A percentile compares a stretch with the other conserved stretches of the same genome.
These are phyloP conservation scores for Naganishia kalamii DNA, from an alignment of 768 basidiomycete species.

Conservation along the genomic window DNA sequence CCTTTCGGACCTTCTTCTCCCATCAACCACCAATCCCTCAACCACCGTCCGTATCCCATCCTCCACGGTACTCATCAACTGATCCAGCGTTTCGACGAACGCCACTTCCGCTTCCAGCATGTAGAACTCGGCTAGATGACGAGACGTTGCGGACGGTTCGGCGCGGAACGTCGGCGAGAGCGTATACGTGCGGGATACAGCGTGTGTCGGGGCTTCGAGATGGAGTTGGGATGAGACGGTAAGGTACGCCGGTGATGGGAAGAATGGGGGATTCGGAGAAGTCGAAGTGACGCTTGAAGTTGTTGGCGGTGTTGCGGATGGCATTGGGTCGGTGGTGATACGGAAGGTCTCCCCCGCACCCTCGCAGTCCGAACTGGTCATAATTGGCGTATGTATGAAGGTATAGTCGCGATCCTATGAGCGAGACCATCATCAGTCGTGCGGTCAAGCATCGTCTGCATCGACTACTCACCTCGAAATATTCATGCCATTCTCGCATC, in stretches of 20 bases:
- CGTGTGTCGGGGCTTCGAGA: constrained; percentile 74
- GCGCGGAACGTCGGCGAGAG: constrained; percentile 91
- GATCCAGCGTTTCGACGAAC: constrained; percentile 52
- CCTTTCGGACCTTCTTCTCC: constrained; percentile 4
- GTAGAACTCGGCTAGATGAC: constrained; percentile 98
- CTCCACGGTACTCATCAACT: constrained; percentile 59
- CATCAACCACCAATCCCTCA: constrained; percentile 22
- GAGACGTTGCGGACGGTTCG: constrained; percentile 73
- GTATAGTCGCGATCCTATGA: constrained; percentile 67
- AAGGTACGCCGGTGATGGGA: constrained; percentile 56
- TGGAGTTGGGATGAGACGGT: constrained; percentile 96
- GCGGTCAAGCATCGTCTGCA: not conserved
- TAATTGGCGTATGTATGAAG: constrained; percentile 73
- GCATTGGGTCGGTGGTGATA: constrained; percentile 14
- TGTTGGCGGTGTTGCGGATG: not conserved
- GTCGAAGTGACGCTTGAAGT: constrained; percentile 10
- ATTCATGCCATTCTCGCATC: constrained; percentile 56
- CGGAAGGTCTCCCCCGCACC: constrained; percentile 90
- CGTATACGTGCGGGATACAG: constrained; percentile 79
- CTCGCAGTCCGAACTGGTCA: constrained; percentile 90
- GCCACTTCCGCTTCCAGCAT: constrained; percentile 97
- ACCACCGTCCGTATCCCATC: constrained; percentile 52
- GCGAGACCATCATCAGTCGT: not conserved
- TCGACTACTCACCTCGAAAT: constrained; percentile 61
- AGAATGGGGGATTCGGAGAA: constrained; percentile 25